Evolutionary conservation across 2,329 filamentous ascomycete genomes (phyloP).

Genomic region (Paradendryphiella salina): DNA sequence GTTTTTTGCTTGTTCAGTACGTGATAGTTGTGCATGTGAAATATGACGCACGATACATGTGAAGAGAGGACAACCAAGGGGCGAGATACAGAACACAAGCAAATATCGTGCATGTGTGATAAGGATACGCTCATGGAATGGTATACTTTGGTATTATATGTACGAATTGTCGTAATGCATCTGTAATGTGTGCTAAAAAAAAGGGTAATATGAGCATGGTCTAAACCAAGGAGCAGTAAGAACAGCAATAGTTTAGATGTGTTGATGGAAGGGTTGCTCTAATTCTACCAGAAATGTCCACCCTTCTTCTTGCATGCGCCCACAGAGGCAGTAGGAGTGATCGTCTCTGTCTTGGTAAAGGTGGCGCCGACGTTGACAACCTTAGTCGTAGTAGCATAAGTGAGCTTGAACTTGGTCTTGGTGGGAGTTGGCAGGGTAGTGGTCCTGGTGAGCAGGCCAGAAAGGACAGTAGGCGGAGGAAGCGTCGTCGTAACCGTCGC

Average conservation of each 20-base stretch:
- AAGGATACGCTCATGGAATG: not conserved
- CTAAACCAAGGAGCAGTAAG: not conserved
- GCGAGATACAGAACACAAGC: no score
- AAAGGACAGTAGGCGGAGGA: slow-evolving; percentile 44
- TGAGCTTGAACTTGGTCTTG: slow-evolving; percentile 38
- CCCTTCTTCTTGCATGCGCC: slow-evolving; percentile 41
- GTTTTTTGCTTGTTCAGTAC: not conserved
- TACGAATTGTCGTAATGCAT: not conserved
- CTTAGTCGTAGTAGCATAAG: slow-evolving; percentile 35
- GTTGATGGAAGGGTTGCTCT: not conserved
- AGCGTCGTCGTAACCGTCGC: slow-evolving; percentile 35
- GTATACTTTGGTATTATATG: slow-evolving; percentile 1
- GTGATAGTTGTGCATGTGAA: not conserved
- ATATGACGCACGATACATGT: not conserved
- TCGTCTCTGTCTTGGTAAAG: slow-evolving; percentile 40
- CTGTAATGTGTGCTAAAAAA: not conserved
- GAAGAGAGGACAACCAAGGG: no score
- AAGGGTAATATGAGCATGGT: not conserved
- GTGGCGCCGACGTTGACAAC: slow-evolving; percentile 44
- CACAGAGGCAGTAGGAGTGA: slow-evolving; percentile 43
- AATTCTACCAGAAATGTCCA: slow-evolving; percentile 33
- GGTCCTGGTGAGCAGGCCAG: slow-evolving; percentile 39
- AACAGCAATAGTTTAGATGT: not conserved
- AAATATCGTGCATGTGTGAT: not conserved
- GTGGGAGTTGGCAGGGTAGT: slow-evolving; percentile 45